phyloP scores from a whole-genome alignment of 1,284 basidiomycete genomes.

The Pisolithus thermaeus region DNA sequence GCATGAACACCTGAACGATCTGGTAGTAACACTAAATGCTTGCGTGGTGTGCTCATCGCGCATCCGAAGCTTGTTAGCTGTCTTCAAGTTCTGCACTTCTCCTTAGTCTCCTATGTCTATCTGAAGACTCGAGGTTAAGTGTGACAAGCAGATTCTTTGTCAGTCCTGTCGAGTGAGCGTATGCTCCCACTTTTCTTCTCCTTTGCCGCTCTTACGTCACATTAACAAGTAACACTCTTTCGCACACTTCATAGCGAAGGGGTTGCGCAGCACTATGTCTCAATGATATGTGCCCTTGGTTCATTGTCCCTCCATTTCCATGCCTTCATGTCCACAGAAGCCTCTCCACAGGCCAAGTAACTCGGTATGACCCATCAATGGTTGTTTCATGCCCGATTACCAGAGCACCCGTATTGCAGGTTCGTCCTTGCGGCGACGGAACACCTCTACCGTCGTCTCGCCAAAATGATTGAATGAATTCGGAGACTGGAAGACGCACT shows the following conservation, averaged over 20 bases:
- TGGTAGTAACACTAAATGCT: too few relatives aligned
- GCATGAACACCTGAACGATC: too few relatives aligned
- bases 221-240: background rate
- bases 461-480: constrained; percentile 55
- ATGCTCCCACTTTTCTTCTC: background rate
- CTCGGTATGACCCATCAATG: constrained; percentile 34
- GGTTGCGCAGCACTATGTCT: constrained; percentile 68
- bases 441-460: constrained; percentile 61
- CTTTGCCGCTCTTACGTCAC: too few relatives aligned
- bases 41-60: too few relatives aligned
- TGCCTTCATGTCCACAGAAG: constrained; percentile 36
- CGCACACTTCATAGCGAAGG: constrained; percentile 35
- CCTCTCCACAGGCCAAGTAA: constrained; percentile 59
- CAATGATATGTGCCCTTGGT: constrained; percentile 41
- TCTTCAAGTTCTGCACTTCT: constrained; percentile 1
- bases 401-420: constrained; percentile 25
- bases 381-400: background rate
- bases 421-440: constrained; percentile 71
- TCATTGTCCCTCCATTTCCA: background rate
- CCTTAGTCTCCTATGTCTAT: constrained; percentile 14
- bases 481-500: constrained; percentile 65
- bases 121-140: constrained; percentile 63
- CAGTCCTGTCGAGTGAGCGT: constrained; percentile 57
- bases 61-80: constrained; percentile 9
- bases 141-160: constrained; percentile 72